Evolutionary conservation across 768 basidiomycete species (phyloP).

Genomic region (Kwoniella shandongensis): DNA sequence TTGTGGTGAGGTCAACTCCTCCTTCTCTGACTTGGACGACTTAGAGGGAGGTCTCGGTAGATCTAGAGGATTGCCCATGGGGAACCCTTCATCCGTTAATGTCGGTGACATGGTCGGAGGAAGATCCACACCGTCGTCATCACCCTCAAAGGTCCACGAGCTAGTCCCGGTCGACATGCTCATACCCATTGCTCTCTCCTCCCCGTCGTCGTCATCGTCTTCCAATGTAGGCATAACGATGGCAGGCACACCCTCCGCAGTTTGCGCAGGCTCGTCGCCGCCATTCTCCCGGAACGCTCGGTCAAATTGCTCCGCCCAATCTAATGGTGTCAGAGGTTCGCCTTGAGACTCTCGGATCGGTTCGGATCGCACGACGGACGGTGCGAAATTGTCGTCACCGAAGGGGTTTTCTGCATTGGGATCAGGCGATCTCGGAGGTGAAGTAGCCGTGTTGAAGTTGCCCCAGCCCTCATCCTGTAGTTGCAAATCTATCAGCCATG

Average conservation of each 20-base stretch:
- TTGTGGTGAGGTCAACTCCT: background rate
- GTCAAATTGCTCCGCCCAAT: constrained; percentile 51
- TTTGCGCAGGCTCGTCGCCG: constrained; percentile 25
- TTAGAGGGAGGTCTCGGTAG: background rate
- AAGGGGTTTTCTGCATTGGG: constrained; percentile 45
- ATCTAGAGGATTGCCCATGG: background rate
- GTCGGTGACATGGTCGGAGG: constrained; percentile 28
- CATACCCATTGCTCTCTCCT: constrained; percentile 20
- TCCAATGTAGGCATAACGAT: constrained; percentile 11
- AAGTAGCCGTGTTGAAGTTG: constrained; percentile 41
- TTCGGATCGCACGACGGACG: constrained; percentile 32
- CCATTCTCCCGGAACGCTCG: constrained; percentile 34
- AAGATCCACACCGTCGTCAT: constrained; percentile 31
- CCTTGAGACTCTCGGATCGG: constrained; percentile 5
- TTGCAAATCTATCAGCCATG: background rate
- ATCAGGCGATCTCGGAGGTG: constrained; percentile 14
- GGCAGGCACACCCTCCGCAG: constrained; percentile 4
- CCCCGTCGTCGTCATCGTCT: constrained; percentile 25
- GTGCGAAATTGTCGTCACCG: constrained; percentile 43
- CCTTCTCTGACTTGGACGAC: too few relatives aligned
- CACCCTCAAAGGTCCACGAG: constrained; percentile 33
- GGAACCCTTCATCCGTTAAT: constrained; percentile 1
- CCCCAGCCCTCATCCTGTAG: constrained; percentile 51
- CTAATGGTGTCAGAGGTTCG: constrained; percentile 47
- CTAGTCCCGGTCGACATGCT: constrained; percentile 16